Evolutionary conservation across 2,329 filamentous ascomycete species (phyloP).

Genomic region (Alternaria longipes): DNA sequence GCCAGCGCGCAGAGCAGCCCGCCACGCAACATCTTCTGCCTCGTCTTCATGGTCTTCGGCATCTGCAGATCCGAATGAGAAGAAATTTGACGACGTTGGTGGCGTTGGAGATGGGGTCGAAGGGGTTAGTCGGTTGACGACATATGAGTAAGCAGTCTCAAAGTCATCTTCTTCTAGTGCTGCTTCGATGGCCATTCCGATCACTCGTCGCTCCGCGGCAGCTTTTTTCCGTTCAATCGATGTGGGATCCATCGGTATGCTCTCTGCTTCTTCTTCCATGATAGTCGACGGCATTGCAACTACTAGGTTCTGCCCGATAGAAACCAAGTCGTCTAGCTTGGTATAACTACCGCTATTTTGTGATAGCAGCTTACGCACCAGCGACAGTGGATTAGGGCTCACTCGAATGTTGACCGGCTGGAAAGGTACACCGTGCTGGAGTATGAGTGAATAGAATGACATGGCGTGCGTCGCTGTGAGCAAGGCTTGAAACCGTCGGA

Average conservation of each 20-base stretch:
- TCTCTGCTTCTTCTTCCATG: conserved; percentile 60
- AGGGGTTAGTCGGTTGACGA: conserved; percentile 72
- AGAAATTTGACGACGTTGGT: conserved; percentile 34
- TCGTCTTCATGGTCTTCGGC: conserved; percentile 33
- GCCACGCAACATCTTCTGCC: conserved; percentile 77
- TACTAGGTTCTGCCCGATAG: conserved; percentile 73
- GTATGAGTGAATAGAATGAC: conserved; percentile 77
- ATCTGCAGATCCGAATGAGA: conserved; percentile 39
- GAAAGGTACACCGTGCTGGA: conserved; percentile 83
- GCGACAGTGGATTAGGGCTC: conserved; percentile 76
- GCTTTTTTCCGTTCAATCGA: conserved; percentile 45
- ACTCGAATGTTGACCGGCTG: conserved; percentile 81
- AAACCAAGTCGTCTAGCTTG: conserved; percentile 75
- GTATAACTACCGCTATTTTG: conserved; percentile 80
- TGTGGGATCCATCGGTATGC: conserved; percentile 42
- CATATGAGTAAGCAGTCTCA: conserved; percentile 86
- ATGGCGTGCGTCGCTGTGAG: conserved; percentile 77
- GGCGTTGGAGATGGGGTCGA: conserved; percentile 36
- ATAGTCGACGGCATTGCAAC: conserved; percentile 45
- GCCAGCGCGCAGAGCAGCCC: conserved; percentile 79
- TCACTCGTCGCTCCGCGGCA: conserved; percentile 71
- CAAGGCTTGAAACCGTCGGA: conserved; percentile 69
- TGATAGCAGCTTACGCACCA: conserved; percentile 76
- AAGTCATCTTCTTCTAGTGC: conserved; percentile 81
- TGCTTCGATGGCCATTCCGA: conserved; percentile 81